These are phyloP conservation scores for Leishmania martiniquensis DNA, from an alignment of 208 protist genomes.

Conservation along the genomic window DNA sequence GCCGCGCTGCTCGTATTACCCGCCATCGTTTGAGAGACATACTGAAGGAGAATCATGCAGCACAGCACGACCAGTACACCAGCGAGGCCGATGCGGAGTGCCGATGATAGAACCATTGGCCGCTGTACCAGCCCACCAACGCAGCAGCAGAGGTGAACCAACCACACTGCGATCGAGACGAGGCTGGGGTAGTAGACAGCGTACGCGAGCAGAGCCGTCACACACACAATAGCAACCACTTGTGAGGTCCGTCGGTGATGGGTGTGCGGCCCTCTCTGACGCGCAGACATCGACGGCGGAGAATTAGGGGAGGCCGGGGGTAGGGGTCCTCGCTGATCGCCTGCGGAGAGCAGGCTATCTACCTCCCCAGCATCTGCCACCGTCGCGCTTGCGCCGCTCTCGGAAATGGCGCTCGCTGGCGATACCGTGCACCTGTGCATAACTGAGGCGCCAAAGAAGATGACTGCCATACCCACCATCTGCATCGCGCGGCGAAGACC, in stretches of 20 bases:
- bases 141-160: constrained; percentile 27
- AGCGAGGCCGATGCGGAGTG: constrained; percentile 1
- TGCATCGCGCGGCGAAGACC: constrained; percentile 18
- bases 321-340: neutral
- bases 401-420: neutral
- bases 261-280: neutral
- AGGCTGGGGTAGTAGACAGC: constrained; percentile 29
- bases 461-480: constrained; percentile 19
- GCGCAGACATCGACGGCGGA: neutral
- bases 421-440: constrained; percentile 1
- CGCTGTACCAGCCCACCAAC: constrained; percentile 15
- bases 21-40: constrained; percentile 3
- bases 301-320: neutral
- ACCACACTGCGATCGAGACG: constrained; percentile 23
- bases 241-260: constrained; percentile 6
- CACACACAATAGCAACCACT: constrained; percentile 17
- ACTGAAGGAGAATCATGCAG: constrained; percentile 12
- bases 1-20: constrained; percentile 12
- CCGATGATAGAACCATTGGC: constrained; percentile 3
- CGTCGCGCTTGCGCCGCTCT: neutral
- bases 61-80: neutral
- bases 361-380: neutral
- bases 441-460: constrained; percentile 5
- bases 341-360: neutral
- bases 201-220: constrained; percentile 24